A percentile compares a stretch with the other conserved stretches of the same genome.
phyloP scores from a whole-genome alignment of 169 alveolate species.

The Eimeria sp. region DNA sequence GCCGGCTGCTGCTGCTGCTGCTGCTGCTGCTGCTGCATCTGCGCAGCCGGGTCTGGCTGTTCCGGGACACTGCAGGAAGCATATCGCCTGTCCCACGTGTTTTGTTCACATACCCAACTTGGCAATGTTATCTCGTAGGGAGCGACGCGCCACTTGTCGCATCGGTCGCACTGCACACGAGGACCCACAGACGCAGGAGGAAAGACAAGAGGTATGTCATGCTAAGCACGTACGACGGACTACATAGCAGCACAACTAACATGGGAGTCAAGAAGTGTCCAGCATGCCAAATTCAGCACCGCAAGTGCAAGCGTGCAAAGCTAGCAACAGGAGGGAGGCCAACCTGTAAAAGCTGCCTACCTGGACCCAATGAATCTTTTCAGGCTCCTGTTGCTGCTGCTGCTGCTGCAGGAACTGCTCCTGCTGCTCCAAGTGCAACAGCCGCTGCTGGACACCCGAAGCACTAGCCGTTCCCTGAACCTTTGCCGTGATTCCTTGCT shows the following conservation, averaged over 20 bases:
- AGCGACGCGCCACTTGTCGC: slow-evolving; percentile 81
- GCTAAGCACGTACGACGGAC: neutral
- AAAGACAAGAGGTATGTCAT: neutral
- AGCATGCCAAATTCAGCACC: neutral
- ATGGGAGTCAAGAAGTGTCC: neutral
- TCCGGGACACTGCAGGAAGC: slow-evolving; percentile 78
- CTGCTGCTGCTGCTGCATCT: slow-evolving; percentile 71
- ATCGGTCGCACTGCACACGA: slow-evolving; percentile 79
- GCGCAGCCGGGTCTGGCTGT: slow-evolving; percentile 74
- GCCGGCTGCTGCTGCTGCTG: slow-evolving; percentile 61
- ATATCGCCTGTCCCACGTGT: slow-evolving; percentile 79
- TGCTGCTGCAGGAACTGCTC: slow-evolving; percentile 55
- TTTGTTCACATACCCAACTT: slow-evolving; percentile 79
- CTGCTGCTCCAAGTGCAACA: slow-evolving; percentile 65
- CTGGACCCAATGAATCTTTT: slow-evolving; percentile 59
- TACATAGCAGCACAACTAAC: neutral
- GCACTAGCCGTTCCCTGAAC: slow-evolving; percentile 50
- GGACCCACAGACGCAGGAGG: neutral
- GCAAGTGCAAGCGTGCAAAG: neutral
- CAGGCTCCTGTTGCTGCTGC: slow-evolving; percentile 52
- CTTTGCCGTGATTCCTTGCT: slow-evolving; percentile 69
- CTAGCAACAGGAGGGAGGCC: neutral
- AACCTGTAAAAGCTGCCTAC: neutral
- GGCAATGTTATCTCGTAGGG: slow-evolving; percentile 72
- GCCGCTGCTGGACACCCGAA: slow-evolving; percentile 75